Evolutionary conservation across 768 basidiomycete species (phyloP).

Genomic region (Russula griseocarnosa): DNA sequence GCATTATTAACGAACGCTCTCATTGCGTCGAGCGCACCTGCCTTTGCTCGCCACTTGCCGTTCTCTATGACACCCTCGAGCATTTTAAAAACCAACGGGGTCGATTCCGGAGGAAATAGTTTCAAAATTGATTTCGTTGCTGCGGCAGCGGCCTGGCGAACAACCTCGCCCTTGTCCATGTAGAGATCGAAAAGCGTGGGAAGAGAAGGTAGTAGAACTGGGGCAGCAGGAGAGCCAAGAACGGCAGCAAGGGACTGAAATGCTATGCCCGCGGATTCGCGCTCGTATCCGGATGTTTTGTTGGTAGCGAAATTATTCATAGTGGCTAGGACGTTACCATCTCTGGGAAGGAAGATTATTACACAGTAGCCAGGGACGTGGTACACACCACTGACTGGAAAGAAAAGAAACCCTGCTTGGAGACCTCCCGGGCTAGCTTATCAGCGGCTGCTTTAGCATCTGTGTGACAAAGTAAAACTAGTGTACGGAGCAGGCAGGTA

Average conservation of each 20-base stretch:
- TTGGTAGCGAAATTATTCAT: slow-evolving; percentile 70
- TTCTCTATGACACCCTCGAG: slow-evolving; percentile 73
- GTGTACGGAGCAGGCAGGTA: not conserved
- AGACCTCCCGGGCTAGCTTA: slow-evolving; percentile 67
- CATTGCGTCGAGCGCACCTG: slow-evolving; percentile 87
- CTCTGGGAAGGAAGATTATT: slow-evolving; percentile 40
- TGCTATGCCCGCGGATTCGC: slow-evolving; percentile 80
- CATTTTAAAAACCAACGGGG: slow-evolving; percentile 58
- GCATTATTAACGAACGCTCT: slow-evolving; percentile 67
- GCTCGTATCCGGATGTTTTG: slow-evolving; percentile 84
- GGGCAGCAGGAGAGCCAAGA: slow-evolving; percentile 66
- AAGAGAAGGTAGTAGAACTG: slow-evolving; percentile 73
- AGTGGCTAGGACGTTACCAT: slow-evolving; percentile 56
- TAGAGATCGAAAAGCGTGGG: slow-evolving; percentile 76
- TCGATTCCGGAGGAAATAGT: slow-evolving; percentile 77
- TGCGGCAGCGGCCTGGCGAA: slow-evolving; percentile 71
- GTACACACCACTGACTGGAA: slow-evolving; percentile 47
- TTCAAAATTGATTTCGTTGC: slow-evolving; percentile 84
- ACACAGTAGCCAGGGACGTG: slow-evolving; percentile 26
- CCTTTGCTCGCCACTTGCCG: slow-evolving; percentile 93
- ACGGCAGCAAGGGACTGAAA: slow-evolving; percentile 69
- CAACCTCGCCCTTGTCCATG: slow-evolving; percentile 93
- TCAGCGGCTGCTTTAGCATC: slow-evolving; percentile 85
- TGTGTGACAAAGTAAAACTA: slow-evolving; percentile 31
- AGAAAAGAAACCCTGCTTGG: slow-evolving; percentile 57